These are phyloP conservation scores for Apiotrichum porosum DNA, from an alignment of 1,284 basidiomycete species.

Conservation along the genomic window DNA sequence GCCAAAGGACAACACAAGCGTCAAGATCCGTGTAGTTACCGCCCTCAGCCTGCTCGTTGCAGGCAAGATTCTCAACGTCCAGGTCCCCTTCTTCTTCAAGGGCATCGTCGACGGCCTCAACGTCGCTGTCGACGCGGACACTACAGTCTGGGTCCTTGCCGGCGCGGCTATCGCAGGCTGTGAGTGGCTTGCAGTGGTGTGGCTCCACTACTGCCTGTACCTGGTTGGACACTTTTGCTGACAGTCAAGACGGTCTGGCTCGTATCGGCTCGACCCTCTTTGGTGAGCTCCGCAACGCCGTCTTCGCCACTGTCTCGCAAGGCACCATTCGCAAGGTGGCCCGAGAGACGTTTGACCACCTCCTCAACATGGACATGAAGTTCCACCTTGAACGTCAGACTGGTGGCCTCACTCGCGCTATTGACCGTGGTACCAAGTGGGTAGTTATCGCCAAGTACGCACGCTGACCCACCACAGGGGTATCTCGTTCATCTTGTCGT, in stretches of 20 bases:
- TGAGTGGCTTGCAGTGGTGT: constrained; percentile 51
- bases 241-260: constrained; percentile 85
- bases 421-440: constrained; percentile 94
- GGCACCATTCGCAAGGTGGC: constrained; percentile 90
- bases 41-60: constrained; percentile 76
- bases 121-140: constrained; percentile 67
- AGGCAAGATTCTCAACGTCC: constrained; percentile 94
- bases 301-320: constrained; percentile 95
- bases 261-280: constrained; percentile 85
- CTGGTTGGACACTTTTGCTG: no score
- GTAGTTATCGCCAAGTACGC: constrained; percentile 23
- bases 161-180: constrained; percentile 87
- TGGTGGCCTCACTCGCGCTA: constrained; percentile 90
- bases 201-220: background rate
- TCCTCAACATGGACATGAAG: constrained; percentile 82
- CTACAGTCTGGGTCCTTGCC: constrained; percentile 85
- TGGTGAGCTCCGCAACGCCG: constrained; percentile 87
- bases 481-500: constrained; percentile 90
- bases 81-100: constrained; percentile 96
- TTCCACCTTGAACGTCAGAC: constrained; percentile 94
- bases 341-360: constrained; percentile 84
- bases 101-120: constrained; percentile 83
- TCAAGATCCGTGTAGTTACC: constrained; percentile 68
- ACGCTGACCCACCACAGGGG: constrained; percentile 63
- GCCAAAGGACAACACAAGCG: constrained; percentile 54